Conservation (phyloP, 176 grass and related monocot genomes). For the Melocanna baccifera region DNA sequence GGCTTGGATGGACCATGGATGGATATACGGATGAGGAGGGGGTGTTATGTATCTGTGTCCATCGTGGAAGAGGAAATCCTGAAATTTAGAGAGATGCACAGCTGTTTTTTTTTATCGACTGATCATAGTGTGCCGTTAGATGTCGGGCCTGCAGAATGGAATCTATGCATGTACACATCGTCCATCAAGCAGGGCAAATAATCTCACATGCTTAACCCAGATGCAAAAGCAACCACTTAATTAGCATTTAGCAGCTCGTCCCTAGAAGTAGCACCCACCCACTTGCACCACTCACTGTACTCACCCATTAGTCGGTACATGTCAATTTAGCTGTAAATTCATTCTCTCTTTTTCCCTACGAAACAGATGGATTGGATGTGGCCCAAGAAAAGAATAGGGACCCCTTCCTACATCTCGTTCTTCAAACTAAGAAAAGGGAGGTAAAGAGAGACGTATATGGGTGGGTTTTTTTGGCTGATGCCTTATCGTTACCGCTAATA, state of each 20-base stretch:
- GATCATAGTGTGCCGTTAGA: slow-evolving; percentile 19
- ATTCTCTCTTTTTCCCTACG: background rate
- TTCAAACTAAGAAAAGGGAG: slow-evolving; percentile 6
- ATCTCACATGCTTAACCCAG: slow-evolving; percentile 39
- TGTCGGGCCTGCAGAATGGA: slow-evolving; percentile 22
- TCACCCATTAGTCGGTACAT: slow-evolving; percentile 17
- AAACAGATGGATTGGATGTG: slow-evolving; percentile 38
- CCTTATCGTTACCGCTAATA: too few relatives aligned
- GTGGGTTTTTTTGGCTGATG: background rate
- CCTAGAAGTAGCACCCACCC: slow-evolving; percentile 36
- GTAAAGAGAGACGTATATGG: background rate
- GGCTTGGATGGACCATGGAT: slow-evolving; percentile 25
- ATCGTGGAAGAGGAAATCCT: background rate
- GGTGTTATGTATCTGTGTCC: background rate
- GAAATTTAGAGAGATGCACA: slow-evolving; percentile 14
- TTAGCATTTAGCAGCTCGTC: slow-evolving; percentile 34
- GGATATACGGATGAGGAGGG: slow-evolving; percentile 8
- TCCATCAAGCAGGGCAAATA: background rate
- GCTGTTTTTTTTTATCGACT: slow-evolving; percentile 4
- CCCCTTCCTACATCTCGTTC: background rate
- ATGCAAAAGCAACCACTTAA: slow-evolving; percentile 36
- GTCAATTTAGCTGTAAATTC: slow-evolving; percentile 47
- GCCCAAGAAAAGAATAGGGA: slow-evolving; percentile 39
- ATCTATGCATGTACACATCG: slow-evolving; percentile 40
- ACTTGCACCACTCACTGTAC: slow-evolving; percentile 15